Conservation (phyloP, 2,329 filamentous ascomycete genomes). For the Neopestalotiopsis rosae region DNA sequence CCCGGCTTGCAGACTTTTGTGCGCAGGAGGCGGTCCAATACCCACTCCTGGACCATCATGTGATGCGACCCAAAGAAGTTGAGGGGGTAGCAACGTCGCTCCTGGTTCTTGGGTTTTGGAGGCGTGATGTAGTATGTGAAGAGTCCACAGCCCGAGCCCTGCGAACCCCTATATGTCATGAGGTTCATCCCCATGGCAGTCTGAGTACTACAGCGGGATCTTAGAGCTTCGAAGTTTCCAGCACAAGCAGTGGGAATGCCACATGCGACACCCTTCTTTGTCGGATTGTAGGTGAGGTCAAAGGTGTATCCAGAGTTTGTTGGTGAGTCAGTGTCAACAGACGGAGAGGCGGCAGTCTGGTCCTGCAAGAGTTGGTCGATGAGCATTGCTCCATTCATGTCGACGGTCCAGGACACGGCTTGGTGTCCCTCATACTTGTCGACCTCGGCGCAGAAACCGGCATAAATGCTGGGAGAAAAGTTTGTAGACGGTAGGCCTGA, state of each 20-base stretch:
- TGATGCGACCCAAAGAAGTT: conserved; percentile 10
- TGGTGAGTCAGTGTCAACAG: not conserved
- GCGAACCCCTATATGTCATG: conserved; percentile 4
- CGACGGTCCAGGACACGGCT: conserved; percentile 12
- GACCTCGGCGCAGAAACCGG: conserved; percentile 1
- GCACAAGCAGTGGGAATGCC: not conserved
- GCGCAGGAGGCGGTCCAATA: not conserved
- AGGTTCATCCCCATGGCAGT: not conserved
- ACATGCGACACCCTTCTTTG: not conserved
- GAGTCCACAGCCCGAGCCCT: conserved; percentile 4
- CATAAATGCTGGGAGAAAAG: conserved; percentile 6
- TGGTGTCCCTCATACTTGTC: conserved; percentile 5
- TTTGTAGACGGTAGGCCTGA: not conserved
- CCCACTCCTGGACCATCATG: conserved; percentile 12
- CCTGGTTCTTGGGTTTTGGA: no score
- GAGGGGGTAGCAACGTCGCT: conserved; percentile 8
- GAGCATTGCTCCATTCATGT: not conserved
- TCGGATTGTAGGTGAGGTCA: conserved; percentile 10
- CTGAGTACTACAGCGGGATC: not conserved
- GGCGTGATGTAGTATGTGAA: conserved; percentile 7
- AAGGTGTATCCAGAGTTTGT: not conserved
- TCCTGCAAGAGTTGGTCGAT: not conserved
- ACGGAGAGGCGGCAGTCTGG: not conserved
- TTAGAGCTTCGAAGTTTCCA: not conserved
- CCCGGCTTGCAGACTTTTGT: not conserved